Base-by-base conservation (phyloP, 495 filamentous ascomycete species). In the Rhizodiscina lignyota region DNA sequence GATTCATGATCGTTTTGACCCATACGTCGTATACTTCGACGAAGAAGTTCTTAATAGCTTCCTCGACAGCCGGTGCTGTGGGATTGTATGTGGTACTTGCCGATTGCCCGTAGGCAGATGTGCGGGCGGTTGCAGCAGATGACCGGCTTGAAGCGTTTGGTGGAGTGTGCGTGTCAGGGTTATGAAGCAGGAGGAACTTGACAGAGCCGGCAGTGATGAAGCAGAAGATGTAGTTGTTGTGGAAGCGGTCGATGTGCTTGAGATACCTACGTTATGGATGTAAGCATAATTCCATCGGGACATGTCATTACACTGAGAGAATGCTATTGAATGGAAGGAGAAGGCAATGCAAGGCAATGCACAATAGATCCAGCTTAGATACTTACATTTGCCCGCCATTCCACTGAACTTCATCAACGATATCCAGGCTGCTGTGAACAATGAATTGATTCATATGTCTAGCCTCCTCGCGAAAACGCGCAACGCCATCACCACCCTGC, bases 381-480 rank as follows among this genome's bases (percentile, higher is more conserved):
- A 20, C 27, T 21, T 59, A 91, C 83, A 89, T 78, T 50, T 76
- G 71, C 11, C 77, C 75, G 42, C 58, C 77, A 10, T 66, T 74
- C 89, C 91, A 97, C 57, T 94, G 87, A 15, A 84, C 68, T 49
- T 97, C 89, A 56, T 96, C 89, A 17, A 94, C 76, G 30, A 94
- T 83, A 52, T 97, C 89, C 29, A 97, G 61, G 45, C 77, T 78
- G 36, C 77, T 79, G 61, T 97, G 87, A 31, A 89, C 75, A 55
- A 97, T 80, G 64, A 96, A 94, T 57, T 94, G 89, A 63, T 92
- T 94, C 73, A 94, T 81, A 53, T 87, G 77, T 34, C 81, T 72
- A 18, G 84, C 79, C 42, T 91, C 77, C 31, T 85, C 77, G 21
- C 65, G 70, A 68, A 93, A 94, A 42, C 82, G 74, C 18, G 89